Conservation (phyloP, 192 early-diverging fungal genomes). For the Backusella tarrabulga region DNA sequence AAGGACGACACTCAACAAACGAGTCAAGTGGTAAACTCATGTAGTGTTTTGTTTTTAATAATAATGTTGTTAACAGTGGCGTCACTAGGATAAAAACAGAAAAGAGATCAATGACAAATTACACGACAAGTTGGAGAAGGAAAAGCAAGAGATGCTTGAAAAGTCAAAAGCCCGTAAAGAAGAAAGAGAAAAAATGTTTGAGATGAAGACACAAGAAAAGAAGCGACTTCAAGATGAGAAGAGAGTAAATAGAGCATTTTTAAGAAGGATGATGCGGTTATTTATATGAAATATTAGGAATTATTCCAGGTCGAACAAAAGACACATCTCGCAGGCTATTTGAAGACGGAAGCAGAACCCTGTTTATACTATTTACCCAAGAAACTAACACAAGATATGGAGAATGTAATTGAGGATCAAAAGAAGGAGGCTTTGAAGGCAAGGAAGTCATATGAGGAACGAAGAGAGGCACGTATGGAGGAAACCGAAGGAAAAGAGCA, state of each 20-base stretch:
- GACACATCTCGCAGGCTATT: slow-evolving; percentile 29
- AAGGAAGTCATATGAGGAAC: background rate
- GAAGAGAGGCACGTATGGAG: background rate
- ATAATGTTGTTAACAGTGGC: background rate
- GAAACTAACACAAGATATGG: slow-evolving; percentile 18
- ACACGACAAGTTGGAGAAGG: slow-evolving; percentile 45
- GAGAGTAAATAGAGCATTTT: background rate
- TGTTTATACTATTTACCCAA: slow-evolving; percentile 33
- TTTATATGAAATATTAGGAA: slow-evolving; percentile 7
- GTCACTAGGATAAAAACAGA: slow-evolving; percentile 40
- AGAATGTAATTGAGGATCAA: background rate
- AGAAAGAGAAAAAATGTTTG: slow-evolving; percentile 25
- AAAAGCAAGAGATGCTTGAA: slow-evolving; percentile 39
- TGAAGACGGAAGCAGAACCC: slow-evolving; percentile 31
- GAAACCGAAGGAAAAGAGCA: background rate
- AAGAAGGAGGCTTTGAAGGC: background rate
- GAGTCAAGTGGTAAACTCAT: slow-evolving; percentile 38
- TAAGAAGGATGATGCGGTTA: background rate
- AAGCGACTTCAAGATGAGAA: slow-evolving; percentile 12
- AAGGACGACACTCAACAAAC: slow-evolving; percentile 47
- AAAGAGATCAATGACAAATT: slow-evolving; percentile 42
- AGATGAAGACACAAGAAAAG: slow-evolving; percentile 12
- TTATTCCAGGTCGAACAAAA: slow-evolving; percentile 15
- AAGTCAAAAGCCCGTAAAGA: slow-evolving; percentile 39
- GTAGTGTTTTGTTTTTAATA: background rate